Evolutionary conservation across 2,329 filamentous ascomycete genomes (phyloP), one percentile per base, ranked within the genome.

Genomic region (Colletotrichum liaoningense): DNA sequence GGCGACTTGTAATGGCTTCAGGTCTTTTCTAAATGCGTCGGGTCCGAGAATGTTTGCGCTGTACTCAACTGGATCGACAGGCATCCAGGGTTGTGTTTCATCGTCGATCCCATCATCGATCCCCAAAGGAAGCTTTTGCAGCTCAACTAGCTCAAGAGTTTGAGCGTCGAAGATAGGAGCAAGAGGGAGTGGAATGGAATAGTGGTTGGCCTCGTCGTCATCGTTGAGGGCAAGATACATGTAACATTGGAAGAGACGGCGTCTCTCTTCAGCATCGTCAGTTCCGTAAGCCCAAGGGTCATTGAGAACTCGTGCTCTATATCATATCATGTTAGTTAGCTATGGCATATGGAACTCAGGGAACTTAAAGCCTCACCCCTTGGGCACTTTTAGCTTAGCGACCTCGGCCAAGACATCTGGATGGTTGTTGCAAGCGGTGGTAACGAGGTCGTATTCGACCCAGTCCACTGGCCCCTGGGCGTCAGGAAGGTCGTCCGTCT

Each of bases 1-100:
- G 14, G 90, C 79, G 2, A 92, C 88, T 66, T 90, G 88, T 62
- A 92, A 82, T 1, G 90, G 89, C 80, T 91, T 91, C 52, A 92
- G 78, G 69, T 92, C 90, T 0, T 49, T 33, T 6, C 63, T 35
- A 19, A 58, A 26, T 1, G 46, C 56, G 1, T 26, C 52, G n/a
- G 52, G 14, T 24, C 24, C 24, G 19, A 26, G 52, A 26, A 55
- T 55, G 12, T 55, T 55, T 16, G 52, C 24, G 11, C 52, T 55
- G 22, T 26, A 55, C 22, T 24, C 52, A 26, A 55, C 24, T 9
- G 52, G 52, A 12, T 24, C 26, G 52, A 24, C 22, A 14, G 22
- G 52, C 4, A 24, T 5, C 22, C 52, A 55, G 9, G n/a, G 52
- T 55, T n/a, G 24, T 11, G 52, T 26, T 55, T 55, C 52, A 26